phyloP scores from a whole-genome alignment of 2,329 filamentous ascomycete species.

The Epichloe sp. region DNA sequence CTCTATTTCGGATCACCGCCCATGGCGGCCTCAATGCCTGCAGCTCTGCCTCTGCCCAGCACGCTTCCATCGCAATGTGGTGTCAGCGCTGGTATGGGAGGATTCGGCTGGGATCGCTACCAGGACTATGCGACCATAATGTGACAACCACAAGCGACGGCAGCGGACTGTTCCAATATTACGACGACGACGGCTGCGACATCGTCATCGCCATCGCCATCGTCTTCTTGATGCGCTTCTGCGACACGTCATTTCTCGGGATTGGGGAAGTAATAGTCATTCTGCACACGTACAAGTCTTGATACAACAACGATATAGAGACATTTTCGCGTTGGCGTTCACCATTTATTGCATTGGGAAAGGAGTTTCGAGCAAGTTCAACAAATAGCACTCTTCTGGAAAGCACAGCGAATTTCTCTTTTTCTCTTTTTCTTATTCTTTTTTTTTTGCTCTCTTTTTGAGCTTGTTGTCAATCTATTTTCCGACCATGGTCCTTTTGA shows the following conservation, averaged over 20 bases:
- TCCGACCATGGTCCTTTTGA: not conserved
- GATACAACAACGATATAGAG: slow-evolving; percentile 25
- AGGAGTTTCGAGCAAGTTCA: slow-evolving; percentile 24
- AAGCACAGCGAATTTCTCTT: slow-evolving; percentile 9
- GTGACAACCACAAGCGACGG: slow-evolving; percentile 51
- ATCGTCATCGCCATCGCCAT: not conserved
- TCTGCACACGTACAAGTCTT: slow-evolving; percentile 13
- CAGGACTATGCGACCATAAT: slow-evolving; percentile 79
- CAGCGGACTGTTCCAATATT: slow-evolving; percentile 33
- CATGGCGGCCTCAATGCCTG: slow-evolving; percentile 54
- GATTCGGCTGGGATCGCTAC: slow-evolving; percentile 78
- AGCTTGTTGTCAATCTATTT: no score
- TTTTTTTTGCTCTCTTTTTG: slow-evolving; percentile 13
- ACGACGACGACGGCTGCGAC: slow-evolving; percentile 23
- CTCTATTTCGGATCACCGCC: slow-evolving; percentile 72
- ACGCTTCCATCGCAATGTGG: slow-evolving; percentile 75
- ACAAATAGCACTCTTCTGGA: slow-evolving; percentile 24
- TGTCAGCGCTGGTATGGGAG: slow-evolving; percentile 54
- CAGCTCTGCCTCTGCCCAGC: slow-evolving; percentile 70
- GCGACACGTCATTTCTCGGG: not conserved
- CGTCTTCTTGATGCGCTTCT: slow-evolving; percentile 18
- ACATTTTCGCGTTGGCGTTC: slow-evolving; percentile 23
- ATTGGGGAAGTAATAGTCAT: not conserved
- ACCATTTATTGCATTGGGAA: slow-evolving; percentile 25
- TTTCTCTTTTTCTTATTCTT: slow-evolving; percentile 17